Base-by-base conservation (phyloP, 176 grass and related monocot species). In the Dendrocalamus sinicus region DNA sequence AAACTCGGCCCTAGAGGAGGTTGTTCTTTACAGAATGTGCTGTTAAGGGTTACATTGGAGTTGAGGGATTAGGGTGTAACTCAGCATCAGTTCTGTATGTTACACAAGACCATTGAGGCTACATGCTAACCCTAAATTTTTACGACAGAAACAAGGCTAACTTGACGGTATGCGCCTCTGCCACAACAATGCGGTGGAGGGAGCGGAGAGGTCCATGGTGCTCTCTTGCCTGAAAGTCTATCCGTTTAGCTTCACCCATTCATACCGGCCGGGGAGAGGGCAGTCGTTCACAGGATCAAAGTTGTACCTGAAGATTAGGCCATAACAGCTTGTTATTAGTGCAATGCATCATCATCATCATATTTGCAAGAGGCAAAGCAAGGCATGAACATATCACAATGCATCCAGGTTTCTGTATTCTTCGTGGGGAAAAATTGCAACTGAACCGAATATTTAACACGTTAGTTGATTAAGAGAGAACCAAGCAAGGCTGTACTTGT, bases 241-340 rank as follows among this genome's bases (percentile, higher is more conserved):
- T 78, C 84, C 85, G 67, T 89, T 51, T 79, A 91, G 86, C 79
- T 83, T 91, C 84, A 83, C 84, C 92, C 92, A 94, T 53, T 94
- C 89, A 24, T 76, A 94, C 53, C 55, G 82, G 9, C 92, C 92
- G 7, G 84, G 81, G 22, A 91, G 87, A 37, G 92, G 92, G 52
- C 75, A 84, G 0, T 89, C 89, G 22, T 91, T 89, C 69, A 70
- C 85, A 65, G 82, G 87, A 82, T 89, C 87, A 53, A 91, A 94
- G 77, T 94, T 94, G 68, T 94, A 91, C 89, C 92, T 94, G 62
- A 50, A 78, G 82, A 84, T 70, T 48, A 76, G 80, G 55, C 39
- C 82, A 51, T 9, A n/a, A 66, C 39, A 32, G 0, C 15, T 65
- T 59, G 14, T 55, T 17, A 16, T 76, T 81, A 85, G 57, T 22